Percentiles rank a stretch among this genome's conserved stretches.
These are phyloP conservation scores for Alternaria consortialis DNA, from an alignment of 2,329 filamentous ascomycete genomes.

Conservation along the genomic window DNA sequence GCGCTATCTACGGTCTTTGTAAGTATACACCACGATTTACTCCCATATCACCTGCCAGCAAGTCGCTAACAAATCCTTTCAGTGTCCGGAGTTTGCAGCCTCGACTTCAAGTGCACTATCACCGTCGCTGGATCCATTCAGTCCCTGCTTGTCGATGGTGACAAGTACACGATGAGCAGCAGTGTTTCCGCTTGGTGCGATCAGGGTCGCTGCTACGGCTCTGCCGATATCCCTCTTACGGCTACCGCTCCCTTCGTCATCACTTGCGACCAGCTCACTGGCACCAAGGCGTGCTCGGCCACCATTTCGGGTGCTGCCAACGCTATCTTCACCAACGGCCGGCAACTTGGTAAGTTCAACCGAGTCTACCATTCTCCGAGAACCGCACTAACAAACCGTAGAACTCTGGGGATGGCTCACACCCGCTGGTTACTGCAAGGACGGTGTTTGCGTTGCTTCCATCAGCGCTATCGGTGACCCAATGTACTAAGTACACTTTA, in stretches of 20 bases:
- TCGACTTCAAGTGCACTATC: constrained; percentile 5
- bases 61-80: background rate
- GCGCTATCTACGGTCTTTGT: constrained; percentile 4
- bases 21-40: background rate
- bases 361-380: background rate
- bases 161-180: constrained; percentile 8
- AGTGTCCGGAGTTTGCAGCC: constrained; percentile 10
- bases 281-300: constrained; percentile 5
- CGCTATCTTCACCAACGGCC: constrained; percentile 12
- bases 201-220: constrained; percentile 11
- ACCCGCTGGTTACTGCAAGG: constrained; percentile 10
- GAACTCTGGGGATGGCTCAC: constrained; percentile 16
- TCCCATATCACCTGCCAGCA: background rate
- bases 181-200: constrained; percentile 7
- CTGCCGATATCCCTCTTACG: constrained; percentile 1
- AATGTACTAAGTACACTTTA: constrained; percentile 7
- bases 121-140: constrained; percentile 13
- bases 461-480: constrained; percentile 11
- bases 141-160: constrained; percentile 13
- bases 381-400: background rate
- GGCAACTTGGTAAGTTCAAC: constrained; percentile 11
- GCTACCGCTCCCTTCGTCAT: constrained; percentile 14
- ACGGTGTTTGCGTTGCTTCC: constrained; percentile 12
- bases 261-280: constrained; percentile 8
- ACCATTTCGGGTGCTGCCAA: constrained; percentile 9